Evolutionary conservation across 2,329 filamentous ascomycete species (phyloP), one percentile per base, ranked within the genome.

Genomic region (Magnaporthiopsis rhizophila): DNA sequence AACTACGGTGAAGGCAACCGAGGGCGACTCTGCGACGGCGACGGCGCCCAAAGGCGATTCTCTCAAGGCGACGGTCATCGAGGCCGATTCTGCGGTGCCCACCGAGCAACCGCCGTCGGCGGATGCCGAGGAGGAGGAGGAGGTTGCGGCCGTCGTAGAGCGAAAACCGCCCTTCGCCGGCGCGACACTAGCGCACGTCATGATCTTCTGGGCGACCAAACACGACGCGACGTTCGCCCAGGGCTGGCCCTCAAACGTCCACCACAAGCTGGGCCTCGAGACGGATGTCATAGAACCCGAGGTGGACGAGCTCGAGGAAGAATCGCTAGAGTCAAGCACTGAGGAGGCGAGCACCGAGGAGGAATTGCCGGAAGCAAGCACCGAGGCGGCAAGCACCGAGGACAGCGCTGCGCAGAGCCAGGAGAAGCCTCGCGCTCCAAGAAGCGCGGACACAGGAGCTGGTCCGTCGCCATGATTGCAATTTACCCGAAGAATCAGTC

Each of bases 161-260:
- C 57, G 6, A 24, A 11, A 26, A 24, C 45, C 45, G 30, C 60
- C 60, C 24, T n/a, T 62, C 36, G 28, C 60, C 6, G 26, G 28
- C 24, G 65, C 63, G 60, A 59, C 65, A 64, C 66, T 70, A 62
- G 66, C 66, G 56, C 61, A 71, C 32, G 80, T 80, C 0, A 81
- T 76, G 7, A 75, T 86, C 45, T 83, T 75, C 72, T 86, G 84
- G 84, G 72, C 74, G 28, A 77, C 84, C 67, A 75, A 79, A 63
- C 70, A 74, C 65, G 82, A 86, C 67, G 76, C 72, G 65, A 73
- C 77, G 38, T 80, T 77, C 66, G 84, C 83, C 0, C 66, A 73
- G 68, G 65, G 71, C 24, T 86, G 84, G 84, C 72, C 83, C 9
- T 66, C 69, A 9, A 86, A 86, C 64, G 83, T 86, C 67, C 74